phyloP scores from a whole-genome alignment of 805 yeast genomes.

The Groenewaldozyma tartarivorans region DNA sequence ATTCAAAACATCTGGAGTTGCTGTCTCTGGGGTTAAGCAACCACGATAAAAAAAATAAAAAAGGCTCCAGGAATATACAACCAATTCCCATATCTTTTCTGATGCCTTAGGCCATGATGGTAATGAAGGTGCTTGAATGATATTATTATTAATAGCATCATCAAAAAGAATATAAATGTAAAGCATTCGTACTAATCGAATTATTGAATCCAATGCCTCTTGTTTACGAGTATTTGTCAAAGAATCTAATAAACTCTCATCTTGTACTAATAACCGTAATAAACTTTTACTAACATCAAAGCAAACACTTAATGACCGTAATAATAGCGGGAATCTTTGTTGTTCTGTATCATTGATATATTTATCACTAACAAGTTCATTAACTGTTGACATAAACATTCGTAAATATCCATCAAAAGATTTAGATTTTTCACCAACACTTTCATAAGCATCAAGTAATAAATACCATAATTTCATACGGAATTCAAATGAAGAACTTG shows the following conservation, averaged over 20 bases:
- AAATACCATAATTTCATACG: conserved; percentile 68
- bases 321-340: conserved; percentile 34
- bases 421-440: conserved; percentile 30
- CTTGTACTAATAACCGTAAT: conserved; percentile 16
- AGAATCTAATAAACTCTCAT: conserved; percentile 12
- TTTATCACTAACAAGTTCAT: conserved; percentile 26
- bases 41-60: conserved; percentile 31
- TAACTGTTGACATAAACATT: conserved; percentile 37
- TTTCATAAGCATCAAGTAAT: conserved; percentile 47
- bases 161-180: conserved; percentile 28
- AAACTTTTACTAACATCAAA: conserved; percentile 37
- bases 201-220: conserved; percentile 12
- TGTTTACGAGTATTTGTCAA: conserved; percentile 8
- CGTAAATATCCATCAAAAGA: conserved; percentile 40
- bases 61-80: conserved; percentile 27
- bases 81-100: conserved; percentile 23
- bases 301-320: conserved; percentile 44
- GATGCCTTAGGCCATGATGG: conserved; percentile 25
- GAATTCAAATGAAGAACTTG: conserved; percentile 53
- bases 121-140: conserved; percentile 23
- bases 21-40: conserved; percentile 16
- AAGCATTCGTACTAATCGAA: conserved; percentile 25
- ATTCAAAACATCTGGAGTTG: conserved; percentile 22
- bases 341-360: conserved; percentile 20
- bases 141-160: conserved; percentile 25